A percentile compares a stretch with the other conserved stretches of the same genome.
Conservation (phyloP, 192 early-diverging fungal species). For the Umbelopsis vinacea region DNA sequence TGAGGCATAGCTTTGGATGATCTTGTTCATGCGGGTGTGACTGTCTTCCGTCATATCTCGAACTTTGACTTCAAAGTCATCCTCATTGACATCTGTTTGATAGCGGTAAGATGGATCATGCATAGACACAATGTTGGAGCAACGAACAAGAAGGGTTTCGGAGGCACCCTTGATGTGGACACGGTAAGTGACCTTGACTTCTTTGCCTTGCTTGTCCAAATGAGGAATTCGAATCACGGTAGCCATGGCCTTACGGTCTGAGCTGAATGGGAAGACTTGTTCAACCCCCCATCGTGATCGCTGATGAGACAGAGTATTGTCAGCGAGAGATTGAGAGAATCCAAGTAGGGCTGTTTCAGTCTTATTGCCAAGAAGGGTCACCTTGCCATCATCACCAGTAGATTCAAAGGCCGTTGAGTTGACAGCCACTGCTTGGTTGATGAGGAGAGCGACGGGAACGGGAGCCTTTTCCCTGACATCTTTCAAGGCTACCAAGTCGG, state of each 20-base stretch:
- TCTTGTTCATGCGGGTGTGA: constrained; percentile 41
- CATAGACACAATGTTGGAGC: constrained; percentile 57
- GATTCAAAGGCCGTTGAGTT: constrained; percentile 82
- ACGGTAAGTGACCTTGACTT: constrained; percentile 51
- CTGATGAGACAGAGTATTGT: constrained; percentile 61
- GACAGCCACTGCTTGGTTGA: constrained; percentile 77
- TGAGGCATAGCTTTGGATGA: constrained; percentile 75
- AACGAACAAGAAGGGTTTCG: constrained; percentile 78
- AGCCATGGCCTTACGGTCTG: constrained; percentile 92
- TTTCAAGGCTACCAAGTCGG: constrained; percentile 51
- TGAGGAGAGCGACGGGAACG: constrained; percentile 44
- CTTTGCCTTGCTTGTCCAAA: constrained; percentile 40
- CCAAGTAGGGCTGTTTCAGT: constrained; percentile 93
- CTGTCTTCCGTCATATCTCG: constrained; percentile 40
- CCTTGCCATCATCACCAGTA: constrained; percentile 51
- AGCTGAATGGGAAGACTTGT: constrained; percentile 90
- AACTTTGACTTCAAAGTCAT: constrained; percentile 35
- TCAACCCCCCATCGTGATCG: constrained; percentile 65
- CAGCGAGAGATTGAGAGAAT: constrained; percentile 71
- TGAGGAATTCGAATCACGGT: constrained; percentile 71
- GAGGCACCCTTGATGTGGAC: constrained; percentile 95
- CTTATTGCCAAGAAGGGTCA: constrained; percentile 85
- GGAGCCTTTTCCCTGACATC: constrained; percentile 54
- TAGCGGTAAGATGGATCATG: constrained; percentile 26
- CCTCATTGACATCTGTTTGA: constrained; percentile 23